Percentiles rank a stretch among this genome's conserved stretches.
Conservation (phyloP, 306 rosid species). For the Cyclanthera cordifolia region DNA sequence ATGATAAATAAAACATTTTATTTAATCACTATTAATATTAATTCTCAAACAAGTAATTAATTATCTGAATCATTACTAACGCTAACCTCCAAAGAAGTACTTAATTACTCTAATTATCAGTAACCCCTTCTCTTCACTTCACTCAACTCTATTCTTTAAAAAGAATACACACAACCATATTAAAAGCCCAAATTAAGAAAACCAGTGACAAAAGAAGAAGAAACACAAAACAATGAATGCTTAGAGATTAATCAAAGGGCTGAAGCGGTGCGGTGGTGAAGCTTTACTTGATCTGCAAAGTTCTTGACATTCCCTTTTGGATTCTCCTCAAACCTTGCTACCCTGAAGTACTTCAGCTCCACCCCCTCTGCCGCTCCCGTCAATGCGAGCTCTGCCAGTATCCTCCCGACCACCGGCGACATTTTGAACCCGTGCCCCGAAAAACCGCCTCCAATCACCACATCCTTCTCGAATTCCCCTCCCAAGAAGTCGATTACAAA, state of each 20-base stretch:
- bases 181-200: not conserved
- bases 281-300: slow-evolving; percentile 7
- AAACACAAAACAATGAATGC: not conserved
- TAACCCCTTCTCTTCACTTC: too few relatives aligned
- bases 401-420: slow-evolving; percentile 64
- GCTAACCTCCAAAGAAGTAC: too few relatives aligned
- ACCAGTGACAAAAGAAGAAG: not conserved
- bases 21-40: too few relatives aligned
- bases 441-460: slow-evolving; percentile 76
- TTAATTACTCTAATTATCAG: too few relatives aligned
- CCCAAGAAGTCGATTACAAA: slow-evolving; percentile 77
- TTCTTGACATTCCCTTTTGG: slow-evolving; percentile 35
- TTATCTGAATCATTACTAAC: too few relatives aligned
- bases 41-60: too few relatives aligned
- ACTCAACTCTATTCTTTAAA: too few relatives aligned
- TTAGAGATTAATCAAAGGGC: not conserved
- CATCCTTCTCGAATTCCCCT: slow-evolving; percentile 51
- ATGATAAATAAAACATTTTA: too few relatives aligned
- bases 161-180: too few relatives aligned
- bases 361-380: slow-evolving; percentile 42
- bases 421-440: slow-evolving; percentile 95
- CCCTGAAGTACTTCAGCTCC: slow-evolving; percentile 45
- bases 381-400: slow-evolving; percentile 43
- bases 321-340: slow-evolving; percentile 40
- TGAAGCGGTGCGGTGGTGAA: not conserved